Base-by-base conservation (phyloP, 495 filamentous ascomycete species). In the Podospora sp. region DNA sequence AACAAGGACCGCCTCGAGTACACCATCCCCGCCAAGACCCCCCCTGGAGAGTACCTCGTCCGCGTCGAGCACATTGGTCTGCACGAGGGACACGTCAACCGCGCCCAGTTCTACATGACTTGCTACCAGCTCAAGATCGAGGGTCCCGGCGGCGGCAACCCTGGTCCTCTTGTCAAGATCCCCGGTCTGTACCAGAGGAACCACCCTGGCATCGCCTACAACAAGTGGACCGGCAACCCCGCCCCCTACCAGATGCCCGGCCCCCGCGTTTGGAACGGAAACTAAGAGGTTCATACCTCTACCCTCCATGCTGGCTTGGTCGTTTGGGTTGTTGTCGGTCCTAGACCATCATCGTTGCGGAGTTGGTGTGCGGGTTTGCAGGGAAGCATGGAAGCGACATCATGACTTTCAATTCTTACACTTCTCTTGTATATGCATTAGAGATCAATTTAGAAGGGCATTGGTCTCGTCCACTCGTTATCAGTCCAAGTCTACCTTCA, bases 1-100 rank as follows among this genome's bases (percentile, higher is more conserved):
- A 65, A 73, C 63, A 79, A 79, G 63, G 71, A 78, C 67, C 68
- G 68, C 12, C 74, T 85, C 62, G 78, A 80, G 61, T 86, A 85
- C 72, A 79, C 77, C 49, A 81, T 87, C 66, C 85, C 85, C 2
- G 72, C 63, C 50, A 75, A 73, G 61, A 77, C 80, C 9, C 80
- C 82, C 18, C 74, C 74, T 6, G 86, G 86, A 56, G 81, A 87
- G 68, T 88, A 87, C 69, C 81, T 88, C 50, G 73, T 87, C 62
- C 79, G 85, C 11, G 77, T 81, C 40, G 85, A 88, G 69, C 84
- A 86, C 65, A 83, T 87, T 62, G 85, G 79, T n/a, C 74, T 86
- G 64, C 84, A 86, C 69, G 77, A 79, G 70, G 73, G 72, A 52
- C 52, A 55, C 52, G 1, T 6, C 2, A 55, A 55, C 52, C 52